Conservation (phyloP, 2,329 filamentous ascomycete species). For the Cercospora sesami region DNA sequence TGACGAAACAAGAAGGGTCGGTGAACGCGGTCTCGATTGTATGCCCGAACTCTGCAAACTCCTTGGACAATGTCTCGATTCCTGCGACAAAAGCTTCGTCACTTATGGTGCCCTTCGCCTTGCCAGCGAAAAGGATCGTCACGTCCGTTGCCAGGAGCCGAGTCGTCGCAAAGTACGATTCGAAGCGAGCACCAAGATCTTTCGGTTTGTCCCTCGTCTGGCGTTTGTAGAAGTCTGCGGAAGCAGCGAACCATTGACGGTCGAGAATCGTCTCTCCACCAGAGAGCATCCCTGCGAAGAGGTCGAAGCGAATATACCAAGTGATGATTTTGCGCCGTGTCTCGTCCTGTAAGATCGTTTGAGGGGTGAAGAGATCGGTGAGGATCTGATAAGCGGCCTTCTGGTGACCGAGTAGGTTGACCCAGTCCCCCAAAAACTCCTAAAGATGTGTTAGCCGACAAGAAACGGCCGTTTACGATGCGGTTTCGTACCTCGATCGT, state of each 20-base stretch:
- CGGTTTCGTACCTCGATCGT: slow-evolving; percentile 75
- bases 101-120: slow-evolving; percentile 63
- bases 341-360: slow-evolving; percentile 69
- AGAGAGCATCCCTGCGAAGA: slow-evolving; percentile 79
- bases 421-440: slow-evolving; percentile 95
- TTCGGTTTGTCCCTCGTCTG: slow-evolving; percentile 61
- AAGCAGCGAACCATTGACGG: slow-evolving; percentile 73
- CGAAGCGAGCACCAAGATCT: slow-evolving; percentile 64
- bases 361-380: slow-evolving; percentile 72
- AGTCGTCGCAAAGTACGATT: slow-evolving; percentile 62
- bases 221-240: slow-evolving; percentile 62
- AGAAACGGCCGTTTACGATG: slow-evolving; percentile 6
- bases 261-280: slow-evolving; percentile 72
- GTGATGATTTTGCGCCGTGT: slow-evolving; percentile 71
- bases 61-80: slow-evolving; percentile 48
- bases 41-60: slow-evolving; percentile 51
- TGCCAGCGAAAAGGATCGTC: slow-evolving; percentile 71
- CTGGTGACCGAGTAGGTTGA: slow-evolving; percentile 89
- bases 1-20: slow-evolving; percentile 63
- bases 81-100: slow-evolving; percentile 66
- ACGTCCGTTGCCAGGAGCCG: slow-evolving; percentile 78
- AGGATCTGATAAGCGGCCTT: slow-evolving; percentile 83
- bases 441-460: slow-evolving; percentile 41
- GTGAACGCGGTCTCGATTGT: slow-evolving; percentile 63
- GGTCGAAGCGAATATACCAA: slow-evolving; percentile 92